Conservation (phyloP, 306 rosid genomes). For the Styphnolobium japonicum region DNA sequence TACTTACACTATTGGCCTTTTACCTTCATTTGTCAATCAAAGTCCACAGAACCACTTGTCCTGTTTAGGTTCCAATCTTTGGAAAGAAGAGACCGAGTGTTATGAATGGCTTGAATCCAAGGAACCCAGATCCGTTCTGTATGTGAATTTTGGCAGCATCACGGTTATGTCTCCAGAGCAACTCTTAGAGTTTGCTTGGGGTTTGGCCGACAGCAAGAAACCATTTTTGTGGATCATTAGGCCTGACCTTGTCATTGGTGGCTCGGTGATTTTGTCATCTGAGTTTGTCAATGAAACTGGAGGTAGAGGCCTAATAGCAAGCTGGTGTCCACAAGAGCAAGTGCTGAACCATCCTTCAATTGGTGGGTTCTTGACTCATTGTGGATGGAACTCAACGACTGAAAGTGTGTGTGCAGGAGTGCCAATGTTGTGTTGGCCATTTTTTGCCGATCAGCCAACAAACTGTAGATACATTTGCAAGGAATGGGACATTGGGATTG, state of each 20-base stretch:
- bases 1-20: slow-evolving; percentile 20
- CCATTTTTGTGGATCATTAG: slow-evolving; percentile 36
- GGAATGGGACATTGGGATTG: slow-evolving; percentile 33
- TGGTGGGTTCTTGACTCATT: slow-evolving; percentile 35
- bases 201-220: slow-evolving; percentile 27
- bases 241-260: slow-evolving; percentile 34
- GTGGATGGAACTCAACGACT: slow-evolving; percentile 39
- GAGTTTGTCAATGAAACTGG: slow-evolving; percentile 21
- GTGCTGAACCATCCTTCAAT: slow-evolving; percentile 30
- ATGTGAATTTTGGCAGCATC: slow-evolving; percentile 34
- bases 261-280: slow-evolving; percentile 1
- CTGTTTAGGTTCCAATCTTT: slow-evolving; percentile 23
- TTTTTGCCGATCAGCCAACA: slow-evolving; percentile 22
- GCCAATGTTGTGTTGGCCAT: slow-evolving; percentile 40
- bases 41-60: neutral
- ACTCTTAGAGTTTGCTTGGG: slow-evolving; percentile 28
- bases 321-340: slow-evolving; percentile 36
- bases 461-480: slow-evolving; percentile 18
- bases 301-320: slow-evolving; percentile 25
- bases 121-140: slow-evolving; percentile 9
- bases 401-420: slow-evolving; percentile 30
- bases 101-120: slow-evolving; percentile 33
- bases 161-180: slow-evolving; percentile 22
- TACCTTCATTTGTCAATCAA: slow-evolving; percentile 7
- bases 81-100: slow-evolving; percentile 32